These are phyloP conservation scores for Pinus taeda DNA, from an alignment of 75 land plant species.

Conservation along the genomic window DNA sequence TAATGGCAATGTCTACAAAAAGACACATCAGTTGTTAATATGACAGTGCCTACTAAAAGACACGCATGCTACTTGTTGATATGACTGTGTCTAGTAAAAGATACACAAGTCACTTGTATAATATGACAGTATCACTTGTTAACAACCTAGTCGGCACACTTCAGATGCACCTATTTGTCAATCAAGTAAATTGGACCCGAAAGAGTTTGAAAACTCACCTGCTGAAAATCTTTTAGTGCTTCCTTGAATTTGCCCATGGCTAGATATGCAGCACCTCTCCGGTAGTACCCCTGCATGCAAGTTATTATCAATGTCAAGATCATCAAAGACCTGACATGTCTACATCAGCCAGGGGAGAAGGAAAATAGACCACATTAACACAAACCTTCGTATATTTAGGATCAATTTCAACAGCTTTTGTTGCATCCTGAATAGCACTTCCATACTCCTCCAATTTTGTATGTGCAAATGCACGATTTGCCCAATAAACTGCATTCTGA, in stretches of 20 bases:
- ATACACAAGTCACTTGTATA: too few relatives aligned
- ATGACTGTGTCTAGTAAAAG: too few relatives aligned
- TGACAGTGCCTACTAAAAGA: too few relatives aligned
- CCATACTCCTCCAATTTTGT: conserved; percentile 95
- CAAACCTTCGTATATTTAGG: conserved; percentile 84
- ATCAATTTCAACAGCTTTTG: conserved; percentile 85
- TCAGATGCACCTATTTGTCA: too few relatives aligned
- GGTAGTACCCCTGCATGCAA: conserved; percentile 79
- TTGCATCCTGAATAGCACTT: conserved; percentile 95
- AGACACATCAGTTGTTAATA: too few relatives aligned
- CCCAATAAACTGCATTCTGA: conserved; percentile 93
- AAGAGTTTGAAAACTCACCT: conserved; percentile 35
- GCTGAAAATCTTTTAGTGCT: conserved; percentile 92
- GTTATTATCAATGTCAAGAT: neutral
- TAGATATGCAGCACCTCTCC: conserved; percentile 94
- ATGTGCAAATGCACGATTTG: conserved; percentile 95
- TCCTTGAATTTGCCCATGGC: conserved; percentile 97
- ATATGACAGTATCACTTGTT: too few relatives aligned
- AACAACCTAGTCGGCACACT: too few relatives aligned
- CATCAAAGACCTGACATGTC: neutral
- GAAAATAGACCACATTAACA: conserved; percentile 8
- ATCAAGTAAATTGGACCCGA: too few relatives aligned
- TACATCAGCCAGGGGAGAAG: neutral
- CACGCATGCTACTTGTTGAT: too few relatives aligned
- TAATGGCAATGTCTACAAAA: neutral